phyloP scores from a whole-genome alignment of 257 asterid genomes.

The Galeopsis tetrahit region DNA sequence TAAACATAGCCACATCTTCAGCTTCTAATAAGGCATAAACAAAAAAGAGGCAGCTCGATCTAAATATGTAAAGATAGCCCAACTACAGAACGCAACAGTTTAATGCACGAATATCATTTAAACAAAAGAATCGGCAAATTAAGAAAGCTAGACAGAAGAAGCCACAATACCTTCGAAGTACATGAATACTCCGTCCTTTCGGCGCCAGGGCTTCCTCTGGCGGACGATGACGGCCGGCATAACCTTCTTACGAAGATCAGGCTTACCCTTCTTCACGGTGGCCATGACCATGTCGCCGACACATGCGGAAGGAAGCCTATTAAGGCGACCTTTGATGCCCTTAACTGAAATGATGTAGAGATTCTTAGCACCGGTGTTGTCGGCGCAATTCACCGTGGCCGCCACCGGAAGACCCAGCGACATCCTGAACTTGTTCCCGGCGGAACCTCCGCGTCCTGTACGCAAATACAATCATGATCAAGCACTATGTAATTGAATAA shows the following conservation, averaged over 20 bases:
- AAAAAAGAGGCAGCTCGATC: not conserved
- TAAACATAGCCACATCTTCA: no score
- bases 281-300: constrained; percentile 85
- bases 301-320: constrained; percentile 73
- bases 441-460: constrained; percentile 71
- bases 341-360: constrained; percentile 72
- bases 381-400: constrained; percentile 72
- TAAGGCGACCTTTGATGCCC: constrained; percentile 70
- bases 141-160: not conserved
- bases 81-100: not conserved
- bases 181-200: constrained; percentile 82
- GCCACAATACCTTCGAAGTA: constrained; percentile 61
- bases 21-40: not conserved
- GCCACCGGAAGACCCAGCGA: constrained; percentile 80
- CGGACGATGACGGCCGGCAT: constrained; percentile 75
- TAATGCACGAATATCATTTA: no score
- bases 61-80: not conserved
- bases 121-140: no score
- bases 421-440: constrained; percentile 79
- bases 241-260: constrained; percentile 75
- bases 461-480: not conserved
- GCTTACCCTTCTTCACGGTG: constrained; percentile 78
- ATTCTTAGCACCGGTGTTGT: constrained; percentile 68
- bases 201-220: constrained; percentile 77
- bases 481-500: no score